Conservation (phyloP, 208 protist genomes). For the Lotmaria passim region DNA sequence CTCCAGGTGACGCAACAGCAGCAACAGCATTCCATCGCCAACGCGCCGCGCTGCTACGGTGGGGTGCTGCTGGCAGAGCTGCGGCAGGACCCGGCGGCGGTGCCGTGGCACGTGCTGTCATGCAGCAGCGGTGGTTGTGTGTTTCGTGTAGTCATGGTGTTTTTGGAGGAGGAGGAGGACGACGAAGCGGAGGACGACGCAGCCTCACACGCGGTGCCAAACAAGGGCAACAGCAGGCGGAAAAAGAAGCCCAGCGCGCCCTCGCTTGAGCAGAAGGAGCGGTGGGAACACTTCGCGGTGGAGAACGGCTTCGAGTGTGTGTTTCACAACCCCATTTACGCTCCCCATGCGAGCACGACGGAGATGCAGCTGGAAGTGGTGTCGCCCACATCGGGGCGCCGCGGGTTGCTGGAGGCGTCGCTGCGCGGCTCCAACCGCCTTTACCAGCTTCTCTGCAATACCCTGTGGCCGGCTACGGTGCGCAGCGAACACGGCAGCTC, state of each 20-base stretch:
- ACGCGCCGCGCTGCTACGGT: constrained; percentile 21
- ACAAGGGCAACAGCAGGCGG: neutral
- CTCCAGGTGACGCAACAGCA: neutral
- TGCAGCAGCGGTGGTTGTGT: constrained; percentile 16
- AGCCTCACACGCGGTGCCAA: neutral
- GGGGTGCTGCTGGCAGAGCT: constrained; percentile 47
- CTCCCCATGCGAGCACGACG: neutral
- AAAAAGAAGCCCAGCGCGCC: neutral
- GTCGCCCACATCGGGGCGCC: neutral
- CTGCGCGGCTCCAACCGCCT: constrained; percentile 50
- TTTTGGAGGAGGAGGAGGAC: constrained; percentile 19
- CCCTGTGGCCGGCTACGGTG: constrained; percentile 49
- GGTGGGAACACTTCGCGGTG: constrained; percentile 32
- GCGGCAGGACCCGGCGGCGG: constrained; percentile 27
- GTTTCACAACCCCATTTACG: constrained; percentile 7
- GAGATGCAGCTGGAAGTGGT: constrained; percentile 11
- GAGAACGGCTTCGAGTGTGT: constrained; percentile 40
- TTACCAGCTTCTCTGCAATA: constrained; percentile 63
- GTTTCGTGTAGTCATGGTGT: constrained; percentile 49
- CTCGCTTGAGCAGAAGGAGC: constrained; percentile 9
- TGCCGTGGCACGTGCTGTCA: constrained; percentile 61
- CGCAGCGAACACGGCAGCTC: neutral
- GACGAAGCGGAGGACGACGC: neutral
- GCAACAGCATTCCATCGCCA: neutral
- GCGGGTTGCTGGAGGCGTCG: constrained; percentile 49